These are phyloP conservation scores for Gonapodya prolifera DNA, from an alignment of 192 early-diverging fungal genomes.

Conservation along the genomic window DNA sequence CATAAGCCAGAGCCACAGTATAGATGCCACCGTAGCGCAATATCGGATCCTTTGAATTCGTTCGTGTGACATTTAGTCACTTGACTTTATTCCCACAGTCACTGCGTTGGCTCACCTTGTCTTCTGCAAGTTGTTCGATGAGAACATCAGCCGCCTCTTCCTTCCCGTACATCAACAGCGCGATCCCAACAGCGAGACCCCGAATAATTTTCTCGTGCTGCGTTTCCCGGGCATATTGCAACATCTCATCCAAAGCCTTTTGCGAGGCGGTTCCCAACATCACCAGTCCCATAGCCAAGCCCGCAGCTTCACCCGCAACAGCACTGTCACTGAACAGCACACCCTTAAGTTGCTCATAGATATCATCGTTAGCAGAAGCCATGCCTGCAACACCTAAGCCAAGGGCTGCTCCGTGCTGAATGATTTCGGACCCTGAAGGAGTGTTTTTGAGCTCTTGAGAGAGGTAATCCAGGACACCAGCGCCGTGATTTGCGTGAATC, in stretches of 20 bases:
- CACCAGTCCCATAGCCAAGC: constrained; percentile 89
- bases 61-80: no score
- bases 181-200: constrained; percentile 83
- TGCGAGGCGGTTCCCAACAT: constrained; percentile 86
- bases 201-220: constrained; percentile 99
- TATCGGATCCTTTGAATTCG: constrained; percentile 59
- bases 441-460: constrained; percentile 66
- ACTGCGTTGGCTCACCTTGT: constrained; percentile 66
- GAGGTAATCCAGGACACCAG: constrained; percentile 66
- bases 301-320: constrained; percentile 94
- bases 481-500: constrained; percentile 93
- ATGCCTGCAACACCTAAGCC: constrained; percentile 93
- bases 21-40: constrained; percentile 95
- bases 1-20: constrained; percentile 94
- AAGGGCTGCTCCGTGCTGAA: constrained; percentile 93
- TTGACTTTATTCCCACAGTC: no score
- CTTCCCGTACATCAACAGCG: constrained; percentile 92
- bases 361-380: constrained; percentile 79
- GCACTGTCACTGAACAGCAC: constrained; percentile 89
- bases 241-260: constrained; percentile 81
- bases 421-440: constrained; percentile 53
- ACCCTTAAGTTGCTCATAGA: constrained; percentile 77
- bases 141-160: constrained; percentile 90
- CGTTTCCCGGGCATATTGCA: constrained; percentile 95
- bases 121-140: constrained; percentile 66